Base-by-base conservation (phyloP, 208 protist species). In the Trypanosoma cruzi region DNA sequence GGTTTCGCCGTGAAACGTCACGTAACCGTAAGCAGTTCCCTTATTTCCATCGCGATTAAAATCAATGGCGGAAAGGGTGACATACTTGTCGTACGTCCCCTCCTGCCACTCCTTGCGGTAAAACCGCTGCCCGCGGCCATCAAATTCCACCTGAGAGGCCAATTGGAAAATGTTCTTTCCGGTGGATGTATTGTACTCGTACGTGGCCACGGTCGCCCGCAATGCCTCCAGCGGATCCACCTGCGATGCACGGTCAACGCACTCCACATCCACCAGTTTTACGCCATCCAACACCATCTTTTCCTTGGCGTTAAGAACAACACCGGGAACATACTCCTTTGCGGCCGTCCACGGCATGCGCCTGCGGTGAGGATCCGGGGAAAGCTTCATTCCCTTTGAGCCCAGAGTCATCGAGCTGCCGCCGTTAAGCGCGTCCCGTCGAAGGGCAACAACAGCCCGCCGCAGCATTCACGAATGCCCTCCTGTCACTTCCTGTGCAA, bases 61-160 rank as follows among this genome's bases (percentile, higher is more conserved):
- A 46, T 96, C 86, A 52, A 96, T 85, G 20, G 86, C 79, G 46
- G 86, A 81, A 28, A 96, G 83, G 0, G 91, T 96, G 13, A 96
- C 40, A 71, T 92, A 85, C 79, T 96, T 96, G 42, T 96, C 88
- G 64, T 94, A 96, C 16, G 89, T 96, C n/a, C n/a, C n/a, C n/a
- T n/a, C n/a, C n/a, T n/a, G n/a, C n/a, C n/a, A n/a, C n/a, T n/a
- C n/a, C n/a, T n/a, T n/a, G n/a, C n/a, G n/a, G n/a, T n/a, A n/a
- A n/a, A n/a, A n/a, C n/a, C n/a, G n/a, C n/a, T n/a, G n/a, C n/a
- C n/a, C n/a, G n/a, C n/a, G n/a, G n/a, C n/a, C n/a, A n/a, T n/a
- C n/a, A n/a, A n/a, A n/a, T n/a, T n/a, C n/a, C n/a, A n/a, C n/a
- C n/a, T n/a, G n/a, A n/a, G n/a, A n/a, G n/a, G n/a, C n/a, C n/a